A percentile compares a stretch with the other conserved stretches of the same genome.
phyloP scores from a whole-genome alignment of 1,284 basidiomycete genomes.

The Pseudozyma thailandica region DNA sequence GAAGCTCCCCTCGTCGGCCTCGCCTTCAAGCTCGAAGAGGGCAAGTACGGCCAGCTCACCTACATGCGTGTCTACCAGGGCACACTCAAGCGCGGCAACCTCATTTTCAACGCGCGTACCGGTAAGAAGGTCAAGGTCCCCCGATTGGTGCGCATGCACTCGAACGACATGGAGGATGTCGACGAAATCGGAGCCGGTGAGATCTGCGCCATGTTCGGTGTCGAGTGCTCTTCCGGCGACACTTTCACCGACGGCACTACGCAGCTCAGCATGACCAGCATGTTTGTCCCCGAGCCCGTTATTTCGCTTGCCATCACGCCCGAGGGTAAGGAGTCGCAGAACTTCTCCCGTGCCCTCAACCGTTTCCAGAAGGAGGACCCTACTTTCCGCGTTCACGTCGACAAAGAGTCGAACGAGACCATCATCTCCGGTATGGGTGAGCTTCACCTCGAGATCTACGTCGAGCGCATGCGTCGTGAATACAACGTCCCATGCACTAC shows the following conservation, averaged over 20 bases:
- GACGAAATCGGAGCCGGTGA: constrained; percentile 95
- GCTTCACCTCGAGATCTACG: constrained; percentile 98
- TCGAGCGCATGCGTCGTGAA: constrained; percentile 97
- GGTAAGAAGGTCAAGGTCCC: constrained; percentile 99
- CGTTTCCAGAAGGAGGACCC: constrained; percentile 99
- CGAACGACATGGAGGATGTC: constrained; percentile 99
- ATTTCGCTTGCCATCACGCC: constrained; percentile 95
- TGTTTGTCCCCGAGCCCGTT: constrained; percentile 99
- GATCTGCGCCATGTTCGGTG: constrained; percentile 99
- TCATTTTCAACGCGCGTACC: constrained; percentile 92
- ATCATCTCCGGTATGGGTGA: constrained; percentile 99
- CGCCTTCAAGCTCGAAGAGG: constrained; percentile 99
- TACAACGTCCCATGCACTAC: constrained; percentile 94
- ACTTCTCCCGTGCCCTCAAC: constrained; percentile 93
- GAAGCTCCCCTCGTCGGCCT: constrained; percentile 89
- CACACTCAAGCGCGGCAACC: constrained; percentile 82
- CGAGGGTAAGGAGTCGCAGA: constrained; percentile 83
- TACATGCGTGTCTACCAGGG: constrained; percentile 99
- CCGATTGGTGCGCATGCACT: constrained; percentile 95
- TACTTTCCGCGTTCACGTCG: constrained; percentile 96
- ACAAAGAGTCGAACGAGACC: constrained; percentile 96
- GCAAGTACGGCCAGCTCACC: constrained; percentile 94
- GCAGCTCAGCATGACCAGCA: constrained; percentile 77
- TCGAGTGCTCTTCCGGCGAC: constrained; percentile 97
- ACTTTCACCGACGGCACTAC: constrained; percentile 80